Evolutionary conservation across 192 early-diverging fungal genomes (phyloP), one percentile per base, ranked within the genome.

Genomic region (Helicostylum pulchrum): DNA sequence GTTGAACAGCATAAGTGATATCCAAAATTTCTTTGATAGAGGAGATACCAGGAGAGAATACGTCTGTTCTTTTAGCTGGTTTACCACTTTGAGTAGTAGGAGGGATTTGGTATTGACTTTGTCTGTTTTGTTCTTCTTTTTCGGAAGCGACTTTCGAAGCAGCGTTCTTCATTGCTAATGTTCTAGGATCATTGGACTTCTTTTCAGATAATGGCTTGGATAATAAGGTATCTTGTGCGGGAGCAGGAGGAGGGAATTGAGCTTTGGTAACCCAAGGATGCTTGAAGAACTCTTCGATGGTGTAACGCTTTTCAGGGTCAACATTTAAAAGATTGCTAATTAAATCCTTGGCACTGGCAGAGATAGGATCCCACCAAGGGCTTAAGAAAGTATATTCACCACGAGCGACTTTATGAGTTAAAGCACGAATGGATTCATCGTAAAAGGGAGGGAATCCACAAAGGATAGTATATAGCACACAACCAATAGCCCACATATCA

Each of bases 361-460:
- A 88, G 49, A 98, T 91, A 30, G 84, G 74, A 77, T 93, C 90
- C 96, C 96, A 98, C 91, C 94, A 93, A 36, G 91, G 92, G 48
- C 83, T 85, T 46, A 93, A 78, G 53, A 94, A 98, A 31, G 87
- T 81, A 70, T 87, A 97, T 66, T 91, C 82, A 17, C 94, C 94
- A 62, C 84, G 80, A 0, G 89, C 88, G 0, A 98, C 91, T 73
- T 95, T 95, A 72, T 90, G 87, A 1, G 90, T 91, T 61, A 95
- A 71, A 71, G 80, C 77, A 53, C 85, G 80, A 62, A 88, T 86
- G 55, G 88, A 87, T 59, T 91, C 90, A 67, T 91, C 91, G 65
- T 93, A 90, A 62, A 91, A 91, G 20, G 89, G 88, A 64, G 90
- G 90, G 72, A 89, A 93, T 1, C 87, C 88, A 71, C 88, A 90